These are phyloP conservation scores for Sporothrix globosa DNA, from an alignment of 2,329 filamentous ascomycete species.

Conservation along the genomic window DNA sequence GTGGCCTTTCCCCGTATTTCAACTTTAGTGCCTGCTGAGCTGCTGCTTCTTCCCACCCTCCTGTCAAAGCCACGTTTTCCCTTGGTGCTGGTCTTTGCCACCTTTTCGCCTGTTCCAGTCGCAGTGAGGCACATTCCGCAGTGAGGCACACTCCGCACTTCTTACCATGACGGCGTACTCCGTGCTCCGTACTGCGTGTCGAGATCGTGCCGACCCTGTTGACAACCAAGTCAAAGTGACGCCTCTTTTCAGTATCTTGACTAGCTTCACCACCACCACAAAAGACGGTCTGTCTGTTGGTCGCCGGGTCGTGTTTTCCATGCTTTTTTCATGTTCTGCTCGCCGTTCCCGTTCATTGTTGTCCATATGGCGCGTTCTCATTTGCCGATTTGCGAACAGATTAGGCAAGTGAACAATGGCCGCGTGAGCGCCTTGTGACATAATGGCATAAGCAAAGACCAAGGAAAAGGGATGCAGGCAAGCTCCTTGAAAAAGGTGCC, in stretches of 20 bases:
- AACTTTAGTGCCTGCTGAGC: background rate
- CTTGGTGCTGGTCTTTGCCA: background rate
- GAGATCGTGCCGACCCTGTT: background rate
- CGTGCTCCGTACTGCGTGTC: too few species aligned
- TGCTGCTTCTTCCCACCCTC: background rate
- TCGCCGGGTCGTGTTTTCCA: background rate
- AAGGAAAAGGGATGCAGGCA: background rate
- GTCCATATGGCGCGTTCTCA: conserved; percentile 16
- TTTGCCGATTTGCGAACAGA: background rate
- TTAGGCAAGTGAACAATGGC: background rate
- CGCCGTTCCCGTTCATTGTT: background rate
- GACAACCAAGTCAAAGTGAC: background rate
- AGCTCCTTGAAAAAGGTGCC: background rate
- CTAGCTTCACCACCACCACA: background rate
- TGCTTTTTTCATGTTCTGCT: background rate
- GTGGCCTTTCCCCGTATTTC: conserved; percentile 16
- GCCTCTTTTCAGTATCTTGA: too few species aligned
- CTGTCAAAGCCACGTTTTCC: conserved; percentile 24
- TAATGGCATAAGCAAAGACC: background rate
- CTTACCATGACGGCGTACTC: too few species aligned
- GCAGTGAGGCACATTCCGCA: too few species aligned
- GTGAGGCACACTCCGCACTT: too few species aligned
- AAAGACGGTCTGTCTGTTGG: background rate
- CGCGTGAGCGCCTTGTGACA: conserved; percentile 8
- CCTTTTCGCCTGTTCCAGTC: background rate